Evolutionary conservation across 805 yeast species (phyloP).

Genomic region (Saccharomycopsis lassenensis): DNA sequence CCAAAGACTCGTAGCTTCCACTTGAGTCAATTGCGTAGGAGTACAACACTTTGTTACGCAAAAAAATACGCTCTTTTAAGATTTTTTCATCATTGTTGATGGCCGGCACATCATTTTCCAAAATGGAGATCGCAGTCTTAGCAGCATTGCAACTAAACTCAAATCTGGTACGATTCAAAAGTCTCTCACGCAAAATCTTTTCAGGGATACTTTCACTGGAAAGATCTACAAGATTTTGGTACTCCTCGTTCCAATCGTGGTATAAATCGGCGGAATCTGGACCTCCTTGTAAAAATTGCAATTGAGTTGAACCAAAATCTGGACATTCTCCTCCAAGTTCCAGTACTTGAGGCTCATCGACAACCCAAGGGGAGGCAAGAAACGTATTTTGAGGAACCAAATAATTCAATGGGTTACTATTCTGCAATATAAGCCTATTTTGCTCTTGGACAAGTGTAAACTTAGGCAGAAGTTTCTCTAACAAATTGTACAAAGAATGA

Average conservation of each 20-base stretch:
- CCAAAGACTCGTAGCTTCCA: constrained; percentile 43
- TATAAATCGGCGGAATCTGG: constrained; percentile 45
- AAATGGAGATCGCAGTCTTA: constrained; percentile 67
- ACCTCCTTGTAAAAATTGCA: constrained; percentile 35
- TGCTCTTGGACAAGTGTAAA: constrained; percentile 41
- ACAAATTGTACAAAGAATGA: constrained; percentile 49
- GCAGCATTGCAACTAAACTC: constrained; percentile 73
- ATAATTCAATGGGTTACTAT: constrained; percentile 41
- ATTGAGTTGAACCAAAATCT: constrained; percentile 24
- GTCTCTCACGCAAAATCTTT: constrained; percentile 63
- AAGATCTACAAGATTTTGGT: constrained; percentile 70
- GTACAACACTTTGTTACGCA: constrained; percentile 79
- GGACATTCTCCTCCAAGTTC: no score
- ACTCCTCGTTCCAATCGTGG: constrained; percentile 87
- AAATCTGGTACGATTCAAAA: constrained; percentile 56
- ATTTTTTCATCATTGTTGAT: constrained; percentile 68
- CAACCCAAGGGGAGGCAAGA: constrained; percentile 72
- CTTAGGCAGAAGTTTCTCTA: constrained; percentile 54
- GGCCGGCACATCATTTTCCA: constrained; percentile 63
- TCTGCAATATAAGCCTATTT: constrained; percentile 37
- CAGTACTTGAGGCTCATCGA: constrained; percentile 21
- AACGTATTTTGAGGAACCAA: constrained; percentile 50
- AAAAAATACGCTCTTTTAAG: constrained; percentile 48
- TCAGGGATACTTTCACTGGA: constrained; percentile 49
- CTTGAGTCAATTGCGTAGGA: constrained; percentile 64